Percentiles rank a stretch among this genome's conserved stretches.
Conservation (phyloP, 78 protist genomes). For the Trichosphaerium sp. region DNA sequence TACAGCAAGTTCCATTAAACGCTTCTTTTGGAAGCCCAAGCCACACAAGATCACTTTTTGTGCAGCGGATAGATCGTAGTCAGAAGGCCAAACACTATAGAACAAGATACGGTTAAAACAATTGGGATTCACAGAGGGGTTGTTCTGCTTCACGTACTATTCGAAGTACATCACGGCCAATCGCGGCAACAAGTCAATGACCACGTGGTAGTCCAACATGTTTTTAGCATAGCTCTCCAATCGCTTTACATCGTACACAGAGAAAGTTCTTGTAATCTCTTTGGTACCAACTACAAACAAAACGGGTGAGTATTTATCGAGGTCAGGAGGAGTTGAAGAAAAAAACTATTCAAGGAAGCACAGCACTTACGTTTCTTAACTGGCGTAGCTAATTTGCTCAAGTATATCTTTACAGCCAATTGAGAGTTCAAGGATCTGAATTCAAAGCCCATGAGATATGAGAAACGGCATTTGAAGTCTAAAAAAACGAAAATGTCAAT, state of each 20-base stretch:
- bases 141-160: background rate
- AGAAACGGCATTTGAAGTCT: background rate
- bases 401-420: no score
- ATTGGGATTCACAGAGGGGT: background rate
- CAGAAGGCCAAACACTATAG: background rate
- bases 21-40: constrained; percentile 77
- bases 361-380: background rate
- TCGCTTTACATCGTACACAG: constrained; percentile 77
- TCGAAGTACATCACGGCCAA: constrained; percentile 63
- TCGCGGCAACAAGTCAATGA: constrained; percentile 81
- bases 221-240: constrained; percentile 53
- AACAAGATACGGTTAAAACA: background rate
- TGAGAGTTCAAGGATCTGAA: constrained; percentile 13
- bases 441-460: background rate
- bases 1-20: constrained; percentile 34
- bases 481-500: background rate
- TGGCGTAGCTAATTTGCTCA: background rate
- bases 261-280: constrained; percentile 1
- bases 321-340: constrained; percentile 1
- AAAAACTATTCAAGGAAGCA: background rate
- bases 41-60: constrained; percentile 79
- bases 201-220: constrained; percentile 78
- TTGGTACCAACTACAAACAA: background rate
- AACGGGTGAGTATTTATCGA: background rate
- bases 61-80: constrained; percentile 14